phyloP scores from a whole-genome alignment of 2,329 filamentous ascomycete genomes.

The Aspergillus aculeatus region DNA sequence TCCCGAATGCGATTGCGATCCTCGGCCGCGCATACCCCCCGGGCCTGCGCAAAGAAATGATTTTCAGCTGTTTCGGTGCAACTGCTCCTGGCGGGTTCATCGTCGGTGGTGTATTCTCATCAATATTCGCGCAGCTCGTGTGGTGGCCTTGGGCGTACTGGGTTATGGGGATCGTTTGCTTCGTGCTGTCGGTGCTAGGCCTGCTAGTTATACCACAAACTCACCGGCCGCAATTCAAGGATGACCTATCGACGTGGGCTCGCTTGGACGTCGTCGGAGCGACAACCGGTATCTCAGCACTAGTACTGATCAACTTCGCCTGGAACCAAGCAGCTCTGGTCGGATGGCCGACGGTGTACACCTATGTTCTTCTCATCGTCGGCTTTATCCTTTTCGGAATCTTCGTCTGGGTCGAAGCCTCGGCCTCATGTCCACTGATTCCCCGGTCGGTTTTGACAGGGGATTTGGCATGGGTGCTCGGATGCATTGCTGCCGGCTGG shows the following conservation, averaged over 20 bases:
- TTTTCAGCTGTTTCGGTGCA: conserved; percentile 56
- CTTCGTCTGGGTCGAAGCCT: conserved; percentile 56
- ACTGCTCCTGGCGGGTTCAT: conserved; percentile 48
- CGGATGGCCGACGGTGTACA: conserved; percentile 57
- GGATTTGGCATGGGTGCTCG: conserved; percentile 57
- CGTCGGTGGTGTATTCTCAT: conserved; percentile 43
- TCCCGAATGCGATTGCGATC: conserved; percentile 65
- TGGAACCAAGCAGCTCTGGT: conserved; percentile 64
- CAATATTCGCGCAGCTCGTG: conserved; percentile 40
- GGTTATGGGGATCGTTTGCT: conserved; percentile 35
- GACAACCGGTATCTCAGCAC: conserved; percentile 50
- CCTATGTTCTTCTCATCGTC: conserved; percentile 56
- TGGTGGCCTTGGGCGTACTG: conserved; percentile 57
- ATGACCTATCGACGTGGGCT: conserved; percentile 23
- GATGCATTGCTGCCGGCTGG: conserved; percentile 55
- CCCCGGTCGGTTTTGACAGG: conserved; percentile 51
- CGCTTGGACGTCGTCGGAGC: conserved; percentile 43
- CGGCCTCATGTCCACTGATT: conserved; percentile 54
- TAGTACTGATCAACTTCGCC: conserved; percentile 66
- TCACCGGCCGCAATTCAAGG: conserved; percentile 7
- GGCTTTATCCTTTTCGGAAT: conserved; percentile 53
- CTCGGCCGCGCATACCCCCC: conserved; percentile 58
- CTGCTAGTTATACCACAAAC: conserved; percentile 28
- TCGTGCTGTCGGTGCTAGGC: conserved; percentile 40
- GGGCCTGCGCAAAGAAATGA: conserved; percentile 58